These are phyloP conservation scores for Lasiosphaeriaceae sp. DNA, from an alignment of 495 filamentous ascomycete species.

Conservation along the genomic window DNA sequence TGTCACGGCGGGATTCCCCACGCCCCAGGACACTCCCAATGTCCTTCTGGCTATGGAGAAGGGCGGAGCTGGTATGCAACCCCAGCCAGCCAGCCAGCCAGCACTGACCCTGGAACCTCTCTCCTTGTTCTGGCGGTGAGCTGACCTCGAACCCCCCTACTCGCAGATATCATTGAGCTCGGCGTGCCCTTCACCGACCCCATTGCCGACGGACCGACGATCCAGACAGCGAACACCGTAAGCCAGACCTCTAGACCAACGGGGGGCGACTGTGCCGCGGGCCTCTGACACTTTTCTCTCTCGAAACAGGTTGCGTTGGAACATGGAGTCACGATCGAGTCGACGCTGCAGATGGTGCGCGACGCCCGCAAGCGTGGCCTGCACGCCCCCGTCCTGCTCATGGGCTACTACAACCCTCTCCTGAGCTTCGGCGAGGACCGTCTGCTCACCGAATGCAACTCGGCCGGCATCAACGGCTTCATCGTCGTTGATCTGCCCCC, in stretches of 20 bases:
- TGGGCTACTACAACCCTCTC: conserved; percentile 99
- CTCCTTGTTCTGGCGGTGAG: background rate
- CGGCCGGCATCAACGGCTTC: conserved; percentile 90
- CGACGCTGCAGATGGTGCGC: conserved; percentile 73
- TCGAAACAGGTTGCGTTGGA: conserved; percentile 59
- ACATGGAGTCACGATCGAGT: conserved; percentile 80
- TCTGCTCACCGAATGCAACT: conserved; percentile 78
- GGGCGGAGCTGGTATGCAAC: conserved; percentile 76
- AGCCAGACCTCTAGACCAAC: conserved; percentile 1
- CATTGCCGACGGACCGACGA: conserved; percentile 92
- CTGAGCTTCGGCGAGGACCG: conserved; percentile 88
- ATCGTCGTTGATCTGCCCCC: conserved; percentile 96
- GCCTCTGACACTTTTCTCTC: conserved; percentile 1
- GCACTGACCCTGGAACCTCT: background rate
- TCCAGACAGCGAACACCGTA: conserved; percentile 85
- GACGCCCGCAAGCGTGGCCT: conserved; percentile 72
- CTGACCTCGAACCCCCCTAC: background rate
- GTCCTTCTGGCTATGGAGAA: conserved; percentile 86
- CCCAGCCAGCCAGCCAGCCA: too few species aligned
- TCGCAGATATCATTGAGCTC: conserved; percentile 72
- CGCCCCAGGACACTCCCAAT: conserved; percentile 72
- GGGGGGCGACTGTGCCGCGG: background rate
- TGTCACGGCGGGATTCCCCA: conserved; percentile 92
- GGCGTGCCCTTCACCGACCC: conserved; percentile 97
- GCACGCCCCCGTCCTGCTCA: conserved; percentile 78